A percentile compares a stretch with the other conserved stretches of the same genome.
Conservation (phyloP, 2,329 filamentous ascomycete genomes). For the Coniochaeta sp. region DNA sequence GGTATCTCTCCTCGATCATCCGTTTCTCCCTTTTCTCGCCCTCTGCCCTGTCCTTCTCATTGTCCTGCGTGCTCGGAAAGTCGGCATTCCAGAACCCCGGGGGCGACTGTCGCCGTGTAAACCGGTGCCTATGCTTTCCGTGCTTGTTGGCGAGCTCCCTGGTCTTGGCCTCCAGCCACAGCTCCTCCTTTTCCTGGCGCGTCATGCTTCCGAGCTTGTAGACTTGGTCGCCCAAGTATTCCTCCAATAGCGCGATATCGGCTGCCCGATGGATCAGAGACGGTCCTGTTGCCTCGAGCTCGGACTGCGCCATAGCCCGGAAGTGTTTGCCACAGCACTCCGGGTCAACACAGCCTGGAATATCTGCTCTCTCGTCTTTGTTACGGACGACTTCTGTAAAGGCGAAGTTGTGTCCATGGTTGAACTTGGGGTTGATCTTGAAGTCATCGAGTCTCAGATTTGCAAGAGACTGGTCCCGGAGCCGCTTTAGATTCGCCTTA, state of each 20-base stretch:
- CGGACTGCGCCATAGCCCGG: conserved; percentile 52
- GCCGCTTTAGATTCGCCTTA: conserved; percentile 22
- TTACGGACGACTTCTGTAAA: conserved; percentile 69
- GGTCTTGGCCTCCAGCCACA: conserved; percentile 70
- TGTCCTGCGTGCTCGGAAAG: conserved; percentile 83
- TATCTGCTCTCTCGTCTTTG: conserved; percentile 58
- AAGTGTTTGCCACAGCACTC: conserved; percentile 72
- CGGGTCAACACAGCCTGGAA: conserved; percentile 66
- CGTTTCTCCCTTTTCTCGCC: conserved; percentile 56
- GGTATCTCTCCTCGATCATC: conserved; percentile 64
- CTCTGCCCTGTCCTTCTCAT: conserved; percentile 55
- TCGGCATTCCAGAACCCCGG: conserved; percentile 88
- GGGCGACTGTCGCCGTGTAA: conserved; percentile 63
- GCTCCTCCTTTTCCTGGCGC: conserved; percentile 50
- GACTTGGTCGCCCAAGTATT: conserved; percentile 49
- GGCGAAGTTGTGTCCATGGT: conserved; percentile 64
- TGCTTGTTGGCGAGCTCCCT: conserved; percentile 64
- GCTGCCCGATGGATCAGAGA: conserved; percentile 24
- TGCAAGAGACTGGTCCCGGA: conserved; percentile 50
- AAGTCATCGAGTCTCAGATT: conserved; percentile 65
- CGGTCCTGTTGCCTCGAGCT: conserved; percentile 29
- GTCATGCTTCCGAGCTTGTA: conserved; percentile 53
- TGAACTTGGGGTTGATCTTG: conserved; percentile 68
- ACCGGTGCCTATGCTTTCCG: conserved; percentile 71
- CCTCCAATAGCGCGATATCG: conserved; percentile 44